Conservation (phyloP, 306 rosid species). For the Nissolia schottii region DNA sequence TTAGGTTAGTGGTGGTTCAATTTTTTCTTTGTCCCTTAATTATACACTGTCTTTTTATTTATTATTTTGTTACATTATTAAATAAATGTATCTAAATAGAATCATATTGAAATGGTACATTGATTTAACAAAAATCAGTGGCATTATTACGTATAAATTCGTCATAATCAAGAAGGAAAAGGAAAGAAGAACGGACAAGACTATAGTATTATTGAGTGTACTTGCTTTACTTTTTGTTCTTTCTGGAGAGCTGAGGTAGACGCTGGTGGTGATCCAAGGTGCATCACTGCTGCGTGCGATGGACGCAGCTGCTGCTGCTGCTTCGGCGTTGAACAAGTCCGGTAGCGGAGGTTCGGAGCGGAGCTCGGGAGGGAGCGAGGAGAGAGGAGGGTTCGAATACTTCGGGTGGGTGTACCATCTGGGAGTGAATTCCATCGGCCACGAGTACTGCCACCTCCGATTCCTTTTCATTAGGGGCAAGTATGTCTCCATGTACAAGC, state of each 20-base stretch:
- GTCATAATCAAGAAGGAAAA: not conserved
- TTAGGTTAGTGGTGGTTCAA: too few relatives aligned
- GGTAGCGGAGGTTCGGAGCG: conserved; percentile 32
- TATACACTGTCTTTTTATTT: too few relatives aligned
- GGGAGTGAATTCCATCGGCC: conserved; percentile 78
- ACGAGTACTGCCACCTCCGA: conserved; percentile 76
- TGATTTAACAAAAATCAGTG: too few relatives aligned
- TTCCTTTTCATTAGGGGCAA: conserved; percentile 73
- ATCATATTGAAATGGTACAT: too few relatives aligned
- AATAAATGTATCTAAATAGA: too few relatives aligned
- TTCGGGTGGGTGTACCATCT: conserved; percentile 90
- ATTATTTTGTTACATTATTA: too few relatives aligned
- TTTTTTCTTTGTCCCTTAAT: too few relatives aligned
- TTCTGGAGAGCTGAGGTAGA: too few relatives aligned
- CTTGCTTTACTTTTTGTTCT: too few relatives aligned
- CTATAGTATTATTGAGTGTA: too few relatives aligned
- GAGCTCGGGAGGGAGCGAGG: conserved; percentile 19
- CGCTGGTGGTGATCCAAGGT: too few relatives aligned
- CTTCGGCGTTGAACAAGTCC: conserved; percentile 22
- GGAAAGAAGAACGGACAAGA: not conserved
- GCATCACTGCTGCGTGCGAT: conserved; percentile 14
- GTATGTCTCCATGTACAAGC: conserved; percentile 70
- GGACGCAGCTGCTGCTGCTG: conserved; percentile 24
- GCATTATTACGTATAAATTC: too few relatives aligned
- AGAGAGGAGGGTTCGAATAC: conserved; percentile 49